phyloP scores from a whole-genome alignment of 768 basidiomycete genomes.

The Mycena rosella region DNA sequence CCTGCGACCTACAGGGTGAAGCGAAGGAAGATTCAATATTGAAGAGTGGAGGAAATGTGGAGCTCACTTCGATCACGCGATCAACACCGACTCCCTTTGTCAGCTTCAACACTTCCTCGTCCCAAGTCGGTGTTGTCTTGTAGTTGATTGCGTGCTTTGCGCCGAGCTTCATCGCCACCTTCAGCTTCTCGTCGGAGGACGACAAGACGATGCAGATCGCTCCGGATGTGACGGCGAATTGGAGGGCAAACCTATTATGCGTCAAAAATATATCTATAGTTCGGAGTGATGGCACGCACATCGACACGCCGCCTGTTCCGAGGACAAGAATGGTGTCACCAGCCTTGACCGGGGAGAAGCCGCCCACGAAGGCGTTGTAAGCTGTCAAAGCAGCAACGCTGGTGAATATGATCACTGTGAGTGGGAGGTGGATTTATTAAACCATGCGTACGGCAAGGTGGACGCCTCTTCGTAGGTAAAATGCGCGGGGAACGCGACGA shows the following conservation, averaged over 20 bases:
- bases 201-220: constrained; percentile 66
- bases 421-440: too few relatives aligned
- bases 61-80: constrained; percentile 40
- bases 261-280: too few relatives aligned
- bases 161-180: constrained; percentile 55
- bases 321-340: constrained; percentile 64
- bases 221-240: constrained; percentile 63
- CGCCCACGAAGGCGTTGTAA: constrained; percentile 58
- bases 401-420: background rate
- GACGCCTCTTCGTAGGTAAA: constrained; percentile 75
- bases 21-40: too few relatives aligned
- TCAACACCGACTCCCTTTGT: constrained; percentile 40
- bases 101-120: constrained; percentile 56
- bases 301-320: constrained; percentile 62
- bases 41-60: too few relatives aligned
- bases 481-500: constrained; percentile 67
- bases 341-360: constrained; percentile 53
- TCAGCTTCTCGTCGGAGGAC: constrained; percentile 63
- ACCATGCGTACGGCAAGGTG: constrained; percentile 63
- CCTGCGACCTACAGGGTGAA: constrained; percentile 60
- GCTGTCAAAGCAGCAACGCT: constrained; percentile 63
- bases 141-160: constrained; percentile 65
- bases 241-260: constrained; percentile 55
- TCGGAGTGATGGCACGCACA: too few relatives aligned
- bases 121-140: constrained; percentile 62